Evolutionary conservation across 768 basidiomycete species (phyloP), one percentile per base, ranked within the genome.

Genomic region (Pholiota conissans): DNA sequence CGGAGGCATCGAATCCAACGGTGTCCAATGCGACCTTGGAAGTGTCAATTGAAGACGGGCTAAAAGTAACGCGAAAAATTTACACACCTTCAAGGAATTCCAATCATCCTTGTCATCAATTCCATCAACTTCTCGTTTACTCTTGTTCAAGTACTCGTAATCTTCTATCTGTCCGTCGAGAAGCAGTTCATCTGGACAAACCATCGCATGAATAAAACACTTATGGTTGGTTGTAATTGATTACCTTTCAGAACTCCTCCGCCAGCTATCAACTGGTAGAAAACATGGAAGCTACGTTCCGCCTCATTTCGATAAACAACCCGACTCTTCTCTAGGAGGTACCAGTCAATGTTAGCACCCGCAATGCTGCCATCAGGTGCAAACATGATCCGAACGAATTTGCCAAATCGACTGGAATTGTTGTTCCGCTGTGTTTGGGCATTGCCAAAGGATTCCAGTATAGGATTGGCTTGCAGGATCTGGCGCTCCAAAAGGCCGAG

Each of bases 301-400:
- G 90, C 91, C 57, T 89, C 86, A 60, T 86, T 92, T 52, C 97
- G 78, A 37, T 85, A 85, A 7, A 96, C 93, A 2, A 99, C 96
- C 61, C 97, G 77, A 67, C 93, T 95, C 80, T 99, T 99, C 78
- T 99, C 97, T 56, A 99, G 76, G 28, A 99, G 78, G 70, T 99
- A 99, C 97, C 97, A 98, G 71, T 99, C 95, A 58, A 98, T 94
- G 68, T 95, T 98, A 24, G 97, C 97, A 0, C 97, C 97, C 0
- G 95, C 91, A 56, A 99, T 99, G 62, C 93, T 93, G 2, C 96
- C 95, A 62, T 91, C 87, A 0, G 91, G 87, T 1, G 92, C 85
- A 73, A 99, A 99, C 67, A 89, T 90, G 59, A 99, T 98, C 45
- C 94, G 82, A 47, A 99, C 91, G 70, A 99, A 99, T 74, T 99